phyloP scores from a whole-genome alignment of 2,329 filamentous ascomycete genomes.

The Pestalotiopsis sp. region DNA sequence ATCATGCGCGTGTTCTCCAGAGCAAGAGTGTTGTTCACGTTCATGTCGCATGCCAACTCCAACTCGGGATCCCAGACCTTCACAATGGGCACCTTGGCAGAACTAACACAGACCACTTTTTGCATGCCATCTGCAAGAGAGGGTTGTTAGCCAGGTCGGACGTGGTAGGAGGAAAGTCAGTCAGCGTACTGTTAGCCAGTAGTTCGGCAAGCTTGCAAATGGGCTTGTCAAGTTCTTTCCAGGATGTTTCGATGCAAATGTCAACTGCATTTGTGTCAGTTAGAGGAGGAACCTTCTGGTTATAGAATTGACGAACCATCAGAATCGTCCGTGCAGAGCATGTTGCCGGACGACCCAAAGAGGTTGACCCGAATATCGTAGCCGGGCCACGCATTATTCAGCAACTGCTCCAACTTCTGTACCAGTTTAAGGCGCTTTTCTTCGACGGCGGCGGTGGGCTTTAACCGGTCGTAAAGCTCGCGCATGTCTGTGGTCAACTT shows the following conservation, averaged over 20 bases:
- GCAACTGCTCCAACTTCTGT: slow-evolving; percentile 82
- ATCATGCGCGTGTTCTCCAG: slow-evolving; percentile 98
- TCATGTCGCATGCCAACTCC: slow-evolving; percentile 91
- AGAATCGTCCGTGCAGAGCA: slow-evolving; percentile 92
- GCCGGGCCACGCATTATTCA: slow-evolving; percentile 90
- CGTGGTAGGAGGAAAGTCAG: background rate
- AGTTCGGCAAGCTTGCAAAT: slow-evolving; percentile 90
- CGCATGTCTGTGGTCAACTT: slow-evolving; percentile 81
- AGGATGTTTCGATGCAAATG: slow-evolving; percentile 92
- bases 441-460: slow-evolving; percentile 81
- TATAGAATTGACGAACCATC: slow-evolving; percentile 67
- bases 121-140: slow-evolving; percentile 81
- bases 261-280: slow-evolving; percentile 65
- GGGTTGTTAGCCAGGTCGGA: slow-evolving; percentile 34
- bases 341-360: slow-evolving; percentile 97
- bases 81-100: slow-evolving; percentile 96
- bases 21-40: slow-evolving; percentile 95
- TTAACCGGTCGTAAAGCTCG: slow-evolving; percentile 80
- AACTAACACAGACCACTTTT: slow-evolving; percentile 90
- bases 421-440: slow-evolving; percentile 74
- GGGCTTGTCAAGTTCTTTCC: slow-evolving; percentile 76
- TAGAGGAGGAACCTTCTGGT: background rate
- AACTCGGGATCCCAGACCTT: slow-evolving; percentile 98
- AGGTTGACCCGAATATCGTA: slow-evolving; percentile 88
- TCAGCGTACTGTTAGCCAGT: slow-evolving; percentile 75